These are phyloP conservation scores for Umbelopsis sp. DNA, from an alignment of 192 early-diverging fungal species.

Conservation along the genomic window DNA sequence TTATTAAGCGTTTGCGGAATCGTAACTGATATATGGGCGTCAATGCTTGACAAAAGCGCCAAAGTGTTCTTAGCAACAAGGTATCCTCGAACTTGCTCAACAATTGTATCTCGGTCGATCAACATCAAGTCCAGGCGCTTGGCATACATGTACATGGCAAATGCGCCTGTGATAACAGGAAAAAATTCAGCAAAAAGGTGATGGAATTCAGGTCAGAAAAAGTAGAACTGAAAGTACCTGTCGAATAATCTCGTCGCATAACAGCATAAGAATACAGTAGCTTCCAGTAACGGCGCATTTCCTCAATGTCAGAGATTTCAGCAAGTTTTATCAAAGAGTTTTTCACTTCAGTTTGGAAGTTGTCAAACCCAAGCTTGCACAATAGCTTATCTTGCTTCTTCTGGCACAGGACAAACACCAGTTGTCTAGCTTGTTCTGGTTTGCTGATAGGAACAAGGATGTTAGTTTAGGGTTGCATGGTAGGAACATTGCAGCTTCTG, in stretches of 20 bases:
- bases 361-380: slow-evolving; percentile 5
- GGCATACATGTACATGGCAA: slow-evolving; percentile 22
- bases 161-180: background rate
- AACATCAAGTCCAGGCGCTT: background rate
- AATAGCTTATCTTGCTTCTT: slow-evolving; percentile 16
- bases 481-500: too few relatives aligned
- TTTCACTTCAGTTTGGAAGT: slow-evolving; percentile 17
- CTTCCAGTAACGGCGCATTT: slow-evolving; percentile 12
- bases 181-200: background rate
- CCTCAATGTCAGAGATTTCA: background rate
- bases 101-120: background rate
- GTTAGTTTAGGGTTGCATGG: too few relatives aligned
- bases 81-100: slow-evolving; percentile 15
- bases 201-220: background rate
- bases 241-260: slow-evolving; percentile 2
- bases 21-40: background rate
- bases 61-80: slow-evolving; percentile 12
- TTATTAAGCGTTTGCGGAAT: background rate
- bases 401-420: slow-evolving; percentile 10
- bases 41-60: background rate
- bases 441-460: background rate
- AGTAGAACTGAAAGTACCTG: background rate
- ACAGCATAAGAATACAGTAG: slow-evolving; percentile 18
- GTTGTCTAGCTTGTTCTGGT: background rate
- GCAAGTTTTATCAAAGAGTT: background rate